Percentiles rank a stretch among this genome's conserved stretches.
These are phyloP conservation scores for Esteya vermicola DNA, from an alignment of 2,329 filamentous ascomycete species.

Conservation along the genomic window DNA sequence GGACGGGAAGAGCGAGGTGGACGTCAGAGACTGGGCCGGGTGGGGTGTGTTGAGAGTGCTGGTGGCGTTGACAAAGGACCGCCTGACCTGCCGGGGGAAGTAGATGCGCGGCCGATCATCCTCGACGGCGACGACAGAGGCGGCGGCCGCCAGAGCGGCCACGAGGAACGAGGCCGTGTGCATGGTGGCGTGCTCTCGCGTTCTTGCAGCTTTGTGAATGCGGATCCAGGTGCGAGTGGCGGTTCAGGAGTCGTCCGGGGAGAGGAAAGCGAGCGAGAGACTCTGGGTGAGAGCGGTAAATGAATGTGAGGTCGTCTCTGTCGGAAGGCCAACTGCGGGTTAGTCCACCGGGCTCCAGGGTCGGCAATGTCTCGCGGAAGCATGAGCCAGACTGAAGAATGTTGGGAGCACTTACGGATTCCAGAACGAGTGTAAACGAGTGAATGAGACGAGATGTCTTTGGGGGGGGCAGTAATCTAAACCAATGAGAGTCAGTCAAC, in stretches of 20 bases:
- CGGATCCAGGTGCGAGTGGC: not conserved
- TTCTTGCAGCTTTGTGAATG: no score
- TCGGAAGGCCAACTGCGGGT: no score
- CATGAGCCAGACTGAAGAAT: no score
- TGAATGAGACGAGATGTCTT: slow-evolving; percentile 16
- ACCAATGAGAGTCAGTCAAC: slow-evolving; percentile 10
- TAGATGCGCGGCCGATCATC: slow-evolving; percentile 34
- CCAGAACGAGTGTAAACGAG: slow-evolving; percentile 52
- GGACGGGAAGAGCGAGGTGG: not conserved
- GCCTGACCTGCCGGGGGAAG: slow-evolving; percentile 41
- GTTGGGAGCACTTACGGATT: no score
- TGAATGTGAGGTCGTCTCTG: no score
- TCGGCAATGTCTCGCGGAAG: no score
- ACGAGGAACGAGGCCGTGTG: slow-evolving; percentile 32
- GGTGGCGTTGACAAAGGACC: slow-evolving; percentile 31
- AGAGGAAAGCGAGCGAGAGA: slow-evolving; percentile 4
- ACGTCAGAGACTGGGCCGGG: slow-evolving; percentile 7
- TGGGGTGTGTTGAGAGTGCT: slow-evolving; percentile 18
- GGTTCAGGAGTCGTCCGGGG: not conserved
- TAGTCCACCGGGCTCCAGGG: no score
- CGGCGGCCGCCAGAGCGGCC: slow-evolving; percentile 32
- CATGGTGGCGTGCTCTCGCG: no score
- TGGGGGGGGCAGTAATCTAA: slow-evolving; percentile 35
- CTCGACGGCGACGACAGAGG: slow-evolving; percentile 26
- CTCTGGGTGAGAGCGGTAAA: not conserved